phyloP scores from a whole-genome alignment of 139 green algal genomes.

The Chlamydomonas eustigma region DNA sequence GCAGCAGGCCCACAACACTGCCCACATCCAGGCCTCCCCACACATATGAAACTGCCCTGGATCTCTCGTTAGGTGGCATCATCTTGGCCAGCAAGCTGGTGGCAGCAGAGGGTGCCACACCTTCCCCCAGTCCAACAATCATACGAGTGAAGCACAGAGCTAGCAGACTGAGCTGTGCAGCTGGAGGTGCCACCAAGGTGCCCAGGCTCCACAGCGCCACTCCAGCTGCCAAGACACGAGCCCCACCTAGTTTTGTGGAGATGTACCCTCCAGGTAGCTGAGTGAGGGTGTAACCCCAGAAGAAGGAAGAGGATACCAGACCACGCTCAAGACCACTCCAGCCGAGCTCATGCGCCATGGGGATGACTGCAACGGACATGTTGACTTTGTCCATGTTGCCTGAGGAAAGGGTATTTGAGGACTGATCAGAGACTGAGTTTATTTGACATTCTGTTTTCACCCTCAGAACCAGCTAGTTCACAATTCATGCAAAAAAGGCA shows the following conservation, averaged over 20 bases:
- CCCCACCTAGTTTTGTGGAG: conserved; percentile 81
- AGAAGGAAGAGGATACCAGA: conserved; percentile 93
- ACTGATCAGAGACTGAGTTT: too few relatives aligned
- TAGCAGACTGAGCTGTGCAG: conserved; percentile 66
- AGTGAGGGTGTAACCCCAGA: conserved; percentile 95
- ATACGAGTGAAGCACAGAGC: conserved; percentile 79
- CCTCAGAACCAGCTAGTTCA: too few relatives aligned
- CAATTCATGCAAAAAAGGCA: too few relatives aligned
- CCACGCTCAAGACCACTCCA: conserved; percentile 85
- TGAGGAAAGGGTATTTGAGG: conserved; percentile 53
- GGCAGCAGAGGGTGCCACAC: conserved; percentile 87
- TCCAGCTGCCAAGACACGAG: conserved; percentile 78
- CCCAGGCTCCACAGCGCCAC: conserved; percentile 89
- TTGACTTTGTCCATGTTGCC: conserved; percentile 99
- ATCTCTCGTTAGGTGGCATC: conserved; percentile 63
- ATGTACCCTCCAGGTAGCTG: conserved; percentile 86
- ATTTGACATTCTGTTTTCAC: too few relatives aligned
- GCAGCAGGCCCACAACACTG: conserved; percentile 69
- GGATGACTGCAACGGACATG: conserved; percentile 97
- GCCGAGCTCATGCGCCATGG: conserved; percentile 92
- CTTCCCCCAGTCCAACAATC: conserved; percentile 92
- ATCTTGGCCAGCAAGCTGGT: conserved; percentile 81
- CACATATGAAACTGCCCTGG: conserved; percentile 77
- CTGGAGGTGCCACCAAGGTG: conserved; percentile 81
- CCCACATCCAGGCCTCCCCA: conserved; percentile 95